Base-by-base conservation (phyloP, 2,329 filamentous ascomycete genomes). In the Cercospora zeina region DNA sequence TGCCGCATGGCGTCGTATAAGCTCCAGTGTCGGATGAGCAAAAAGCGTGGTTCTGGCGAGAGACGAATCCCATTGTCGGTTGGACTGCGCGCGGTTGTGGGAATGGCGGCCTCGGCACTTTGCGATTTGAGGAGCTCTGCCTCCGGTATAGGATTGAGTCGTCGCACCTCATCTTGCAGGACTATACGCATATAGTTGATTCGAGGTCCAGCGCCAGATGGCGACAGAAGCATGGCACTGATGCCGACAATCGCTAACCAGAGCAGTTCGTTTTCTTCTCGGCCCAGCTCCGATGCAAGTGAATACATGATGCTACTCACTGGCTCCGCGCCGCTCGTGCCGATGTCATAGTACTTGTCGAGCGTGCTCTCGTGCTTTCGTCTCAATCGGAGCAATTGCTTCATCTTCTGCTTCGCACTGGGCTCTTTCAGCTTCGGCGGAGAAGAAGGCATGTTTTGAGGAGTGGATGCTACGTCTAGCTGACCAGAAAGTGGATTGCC, bases 1-100 rank as follows among this genome's bases (percentile, higher is more conserved):
- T 99, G 95, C 11, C 97, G 83, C 95, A 99, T 97, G 75, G 92
- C 96, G 72, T 99, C 95, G 76, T 97, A 97, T 13, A 99, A 81
- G 69, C 91, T 96, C 95, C 95, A 99, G 75, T 99, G 95, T 34
- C 95, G 84, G 58, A 97, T 90, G 0, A 99, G 84, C 27, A 97
- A 83, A 69, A 99, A 96, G 42, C 90, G 89, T 9, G 95, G 96
- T 73, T 99, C 95, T 0, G 95, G 95, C 0, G 93, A 96, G 39
- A 99, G 80, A 21, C 93, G 87, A 68, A 99, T 97, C 55, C 91
- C 89, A 9, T 87, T 96, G 76, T 99, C 95, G 59, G 93, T 93
- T 5, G 95, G 91, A 65, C 89, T 95, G 64, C 89, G 84, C 7
- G 92, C 93, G 21, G 91, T 92, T 0, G 91, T 96, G 7, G 91